These are phyloP conservation scores for Nicotiana paniculata DNA, from an alignment of 257 asterid species.

Conservation along the genomic window DNA sequence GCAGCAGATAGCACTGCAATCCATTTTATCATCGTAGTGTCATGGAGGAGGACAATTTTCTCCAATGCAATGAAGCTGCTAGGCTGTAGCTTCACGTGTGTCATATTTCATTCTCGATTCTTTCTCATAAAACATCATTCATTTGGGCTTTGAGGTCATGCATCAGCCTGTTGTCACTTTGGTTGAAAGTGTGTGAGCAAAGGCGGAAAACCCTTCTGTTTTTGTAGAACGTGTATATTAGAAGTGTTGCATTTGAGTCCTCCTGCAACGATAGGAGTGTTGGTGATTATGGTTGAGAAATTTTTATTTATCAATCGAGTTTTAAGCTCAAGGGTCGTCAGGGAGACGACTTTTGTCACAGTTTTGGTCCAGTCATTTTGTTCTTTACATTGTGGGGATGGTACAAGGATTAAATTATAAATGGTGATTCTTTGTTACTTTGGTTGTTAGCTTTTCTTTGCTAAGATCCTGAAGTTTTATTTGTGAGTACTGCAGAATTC, in stretches of 20 bases:
- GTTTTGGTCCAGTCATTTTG: constrained; percentile 14
- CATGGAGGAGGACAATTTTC: neutral
- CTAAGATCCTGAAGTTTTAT: neutral
- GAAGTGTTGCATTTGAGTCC: constrained; percentile 1
- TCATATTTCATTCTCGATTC: constrained; percentile 10
- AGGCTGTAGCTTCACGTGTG: neutral
- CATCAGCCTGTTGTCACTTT: constrained; percentile 10
- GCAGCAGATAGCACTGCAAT: constrained; percentile 77
- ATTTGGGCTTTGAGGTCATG: constrained; percentile 10
- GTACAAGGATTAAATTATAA: constrained; percentile 7
- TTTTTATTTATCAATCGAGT: neutral
- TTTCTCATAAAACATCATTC: constrained; percentile 9
- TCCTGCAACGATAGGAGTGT: neutral
- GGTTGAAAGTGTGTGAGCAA: constrained; percentile 7
- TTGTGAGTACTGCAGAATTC: neutral
- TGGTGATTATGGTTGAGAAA: neutral
- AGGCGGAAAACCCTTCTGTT: constrained; percentile 6
- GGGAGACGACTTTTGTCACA: constrained; percentile 19
- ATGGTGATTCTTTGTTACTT: neutral
- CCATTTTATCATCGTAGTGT: constrained; percentile 57
- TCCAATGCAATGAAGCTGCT: neutral
- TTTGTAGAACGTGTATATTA: constrained; percentile 15
- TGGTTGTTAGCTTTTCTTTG: neutral
- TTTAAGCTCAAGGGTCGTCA: constrained; percentile 16
- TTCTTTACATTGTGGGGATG: constrained; percentile 12